Percentiles rank a stretch among this genome's conserved stretches.
These are phyloP conservation scores for Camelina hispida DNA, from an alignment of 345 rosid genomes.

Conservation along the genomic window DNA sequence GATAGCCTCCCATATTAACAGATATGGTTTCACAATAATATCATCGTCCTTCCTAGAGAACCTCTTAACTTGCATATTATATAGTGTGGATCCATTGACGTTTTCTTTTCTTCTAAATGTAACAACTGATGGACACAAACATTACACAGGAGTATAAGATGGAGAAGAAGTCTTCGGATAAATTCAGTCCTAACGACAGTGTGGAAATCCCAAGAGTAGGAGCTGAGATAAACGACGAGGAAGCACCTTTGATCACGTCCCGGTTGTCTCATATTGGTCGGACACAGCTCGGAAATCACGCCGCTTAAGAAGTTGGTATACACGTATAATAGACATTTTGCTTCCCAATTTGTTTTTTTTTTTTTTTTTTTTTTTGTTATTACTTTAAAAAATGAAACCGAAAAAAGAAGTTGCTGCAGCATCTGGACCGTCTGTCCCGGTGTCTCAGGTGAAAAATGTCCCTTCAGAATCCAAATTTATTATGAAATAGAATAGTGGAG, in stretches of 20 bases:
- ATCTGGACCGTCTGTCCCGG: neutral
- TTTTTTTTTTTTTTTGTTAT: neutral
- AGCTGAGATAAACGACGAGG: conserved; percentile 67
- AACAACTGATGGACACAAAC: conserved; percentile 29
- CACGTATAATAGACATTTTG: conserved; percentile 23
- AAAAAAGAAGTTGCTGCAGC: conserved; percentile 7
- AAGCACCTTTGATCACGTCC: conserved; percentile 76
- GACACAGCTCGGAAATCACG: conserved; percentile 59
- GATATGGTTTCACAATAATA: neutral
- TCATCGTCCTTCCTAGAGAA: neutral
- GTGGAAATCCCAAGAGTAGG: conserved; percentile 49
- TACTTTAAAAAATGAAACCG: neutral
- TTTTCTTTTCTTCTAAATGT: neutral
- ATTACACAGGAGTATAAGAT: conserved; percentile 78
- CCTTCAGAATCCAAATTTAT: conserved; percentile 3
- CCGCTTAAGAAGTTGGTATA: conserved; percentile 20
- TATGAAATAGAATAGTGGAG: conserved; percentile 29
- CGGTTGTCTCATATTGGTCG: conserved; percentile 84
- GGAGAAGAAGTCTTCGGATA: conserved; percentile 94
- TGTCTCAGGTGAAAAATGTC: conserved; percentile 9
- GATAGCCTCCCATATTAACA: neutral
- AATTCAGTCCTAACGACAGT: conserved; percentile 56
- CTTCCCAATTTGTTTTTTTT: neutral
- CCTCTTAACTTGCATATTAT: neutral
- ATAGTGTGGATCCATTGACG: neutral